These are phyloP conservation scores for Chenopodium album DNA, from an alignment of 148 eudicot genomes.

Conservation along the genomic window DNA sequence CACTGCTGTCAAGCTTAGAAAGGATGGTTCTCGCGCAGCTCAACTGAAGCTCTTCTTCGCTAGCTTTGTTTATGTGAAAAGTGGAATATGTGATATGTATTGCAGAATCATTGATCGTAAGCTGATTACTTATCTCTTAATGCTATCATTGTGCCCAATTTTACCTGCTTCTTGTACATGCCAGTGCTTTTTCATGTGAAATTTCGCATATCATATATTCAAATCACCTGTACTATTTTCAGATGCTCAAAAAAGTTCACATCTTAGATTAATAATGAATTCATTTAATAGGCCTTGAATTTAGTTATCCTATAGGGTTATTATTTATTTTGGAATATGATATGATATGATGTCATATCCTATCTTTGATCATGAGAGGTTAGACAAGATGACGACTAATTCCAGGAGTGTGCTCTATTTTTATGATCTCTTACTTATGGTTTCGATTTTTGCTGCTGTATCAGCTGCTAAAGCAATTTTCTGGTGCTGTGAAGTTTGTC, in stretches of 20 bases:
- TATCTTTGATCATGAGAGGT: too few relatives aligned
- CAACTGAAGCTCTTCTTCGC: neutral
- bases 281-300: neutral
- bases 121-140: neutral
- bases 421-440: neutral
- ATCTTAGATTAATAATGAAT: neutral
- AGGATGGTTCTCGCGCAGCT: neutral
- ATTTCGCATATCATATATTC: neutral
- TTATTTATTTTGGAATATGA: neutral
- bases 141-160: neutral
- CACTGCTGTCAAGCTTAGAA: slow-evolving; percentile 2
- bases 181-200: too few relatives aligned
- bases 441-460: neutral
- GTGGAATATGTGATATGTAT: neutral
- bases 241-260: neutral
- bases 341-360: too few relatives aligned
- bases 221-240: neutral
- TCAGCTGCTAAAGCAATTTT: neutral
- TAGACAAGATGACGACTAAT: neutral
- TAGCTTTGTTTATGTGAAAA: neutral
- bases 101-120: neutral
- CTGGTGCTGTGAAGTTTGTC: neutral
- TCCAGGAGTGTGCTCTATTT: too few relatives aligned
- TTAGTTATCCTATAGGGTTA: neutral
- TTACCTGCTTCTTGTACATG: neutral